These are phyloP conservation scores for Ceratobasidium sp. DNA, from an alignment of 1,284 basidiomycete species.

Conservation along the genomic window DNA sequence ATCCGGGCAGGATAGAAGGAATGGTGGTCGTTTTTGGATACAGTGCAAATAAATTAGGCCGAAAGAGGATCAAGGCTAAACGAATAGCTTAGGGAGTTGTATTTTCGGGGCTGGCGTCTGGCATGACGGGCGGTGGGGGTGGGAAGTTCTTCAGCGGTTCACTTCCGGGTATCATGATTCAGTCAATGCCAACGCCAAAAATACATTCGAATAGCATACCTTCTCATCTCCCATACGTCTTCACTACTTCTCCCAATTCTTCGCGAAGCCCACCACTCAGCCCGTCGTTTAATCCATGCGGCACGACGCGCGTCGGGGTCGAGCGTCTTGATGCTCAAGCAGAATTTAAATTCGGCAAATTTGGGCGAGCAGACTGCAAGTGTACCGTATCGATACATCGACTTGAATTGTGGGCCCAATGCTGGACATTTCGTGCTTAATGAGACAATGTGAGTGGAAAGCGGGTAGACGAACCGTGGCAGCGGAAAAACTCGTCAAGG, in stretches of 20 bases:
- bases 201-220: constrained; percentile 65
- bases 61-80: not conserved
- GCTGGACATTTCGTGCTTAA: constrained; percentile 63
- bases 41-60: constrained; percentile 28
- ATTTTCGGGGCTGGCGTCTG: constrained; percentile 38
- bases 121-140: constrained; percentile 23
- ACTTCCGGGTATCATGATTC: not conserved
- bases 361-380: constrained; percentile 83
- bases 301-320: constrained; percentile 81
- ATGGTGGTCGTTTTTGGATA: constrained; percentile 7
- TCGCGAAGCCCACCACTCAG: constrained; percentile 91
- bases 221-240: constrained; percentile 91
- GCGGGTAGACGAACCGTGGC: constrained; percentile 69
- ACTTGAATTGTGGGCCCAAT: constrained; percentile 83
- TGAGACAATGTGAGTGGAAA: constrained; percentile 29
- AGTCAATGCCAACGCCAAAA: not conserved
- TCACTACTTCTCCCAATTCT: constrained; percentile 85
- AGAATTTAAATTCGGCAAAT: constrained; percentile 95
- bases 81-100: constrained; percentile 16
- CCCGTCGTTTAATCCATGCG: constrained; percentile 85
- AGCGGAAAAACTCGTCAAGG: constrained; percentile 83
- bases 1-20: constrained; percentile 22
- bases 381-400: constrained; percentile 88
- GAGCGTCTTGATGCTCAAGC: constrained; percentile 85
- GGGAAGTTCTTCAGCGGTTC: constrained; percentile 40